These are phyloP conservation scores for Sordariomycetes sp. DNA, from an alignment of 2,329 filamentous ascomycete species.

Conservation along the genomic window DNA sequence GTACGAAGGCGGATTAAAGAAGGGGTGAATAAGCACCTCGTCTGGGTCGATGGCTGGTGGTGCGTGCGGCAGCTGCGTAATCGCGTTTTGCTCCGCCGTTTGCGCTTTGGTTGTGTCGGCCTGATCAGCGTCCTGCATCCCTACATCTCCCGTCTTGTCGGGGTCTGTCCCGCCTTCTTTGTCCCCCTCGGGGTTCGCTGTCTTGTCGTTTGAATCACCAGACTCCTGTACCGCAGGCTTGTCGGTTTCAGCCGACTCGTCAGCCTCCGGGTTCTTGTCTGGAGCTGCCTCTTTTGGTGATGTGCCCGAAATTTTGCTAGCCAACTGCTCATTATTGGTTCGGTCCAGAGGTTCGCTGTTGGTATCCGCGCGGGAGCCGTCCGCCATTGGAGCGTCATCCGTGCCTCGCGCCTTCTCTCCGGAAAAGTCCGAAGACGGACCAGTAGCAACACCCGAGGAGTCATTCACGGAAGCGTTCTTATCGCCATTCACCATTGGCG, in stretches of 20 bases:
- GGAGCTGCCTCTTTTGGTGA: not conserved
- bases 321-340: not conserved
- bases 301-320: not conserved
- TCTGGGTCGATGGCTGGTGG: slow-evolving; percentile 17
- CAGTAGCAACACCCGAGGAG: not conserved
- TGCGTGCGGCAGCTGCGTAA: slow-evolving; percentile 5
- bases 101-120: slow-evolving; percentile 10
- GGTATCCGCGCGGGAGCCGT: not conserved
- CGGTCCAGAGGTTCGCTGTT: not conserved
- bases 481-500: slow-evolving; percentile 4
- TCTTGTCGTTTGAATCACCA: not conserved
- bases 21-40: slow-evolving; percentile 55
- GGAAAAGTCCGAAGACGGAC: not conserved
- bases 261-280: not conserved
- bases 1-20: slow-evolving; percentile 56
- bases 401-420: slow-evolving; percentile 9
- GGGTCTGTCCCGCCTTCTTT: not conserved
- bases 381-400: slow-evolving; percentile 1
- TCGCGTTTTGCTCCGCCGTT: slow-evolving; percentile 5
- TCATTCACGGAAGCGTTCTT: slow-evolving; percentile 9
- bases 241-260: not conserved
- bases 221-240: not conserved
- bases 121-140: not conserved
- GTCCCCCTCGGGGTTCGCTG: not conserved
- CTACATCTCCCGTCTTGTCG: not conserved